A percentile compares a stretch with the other conserved stretches of the same genome.
Evolutionary conservation across 2,329 filamentous ascomycete genomes (phyloP).

Genomic region (Stagonosporopsis cucurbitacearum): DNA sequence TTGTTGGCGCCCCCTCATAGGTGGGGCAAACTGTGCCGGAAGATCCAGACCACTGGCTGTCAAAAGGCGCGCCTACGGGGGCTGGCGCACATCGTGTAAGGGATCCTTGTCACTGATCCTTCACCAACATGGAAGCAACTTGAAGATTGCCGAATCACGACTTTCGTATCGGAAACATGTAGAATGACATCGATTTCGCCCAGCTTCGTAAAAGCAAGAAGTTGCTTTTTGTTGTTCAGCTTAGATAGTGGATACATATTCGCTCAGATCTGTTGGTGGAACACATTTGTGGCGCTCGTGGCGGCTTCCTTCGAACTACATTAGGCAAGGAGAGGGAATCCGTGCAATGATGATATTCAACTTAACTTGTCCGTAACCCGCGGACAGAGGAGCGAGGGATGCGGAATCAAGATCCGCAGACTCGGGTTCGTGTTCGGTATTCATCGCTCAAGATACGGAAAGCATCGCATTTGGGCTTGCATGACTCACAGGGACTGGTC

Average conservation of each 20-base stretch:
- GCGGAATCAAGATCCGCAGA: conserved; percentile 1
- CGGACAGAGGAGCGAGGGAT: conserved; percentile 1
- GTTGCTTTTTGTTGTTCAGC: neutral
- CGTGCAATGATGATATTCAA: neutral
- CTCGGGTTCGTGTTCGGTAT: conserved; percentile 3
- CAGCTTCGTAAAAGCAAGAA: neutral
- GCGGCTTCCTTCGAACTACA: neutral
- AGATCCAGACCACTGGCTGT: neutral
- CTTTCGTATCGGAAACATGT: neutral
- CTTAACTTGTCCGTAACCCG: neutral
- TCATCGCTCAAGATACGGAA: neutral
- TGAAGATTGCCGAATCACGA: neutral
- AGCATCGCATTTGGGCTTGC: neutral
- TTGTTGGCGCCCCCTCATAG: neutral
- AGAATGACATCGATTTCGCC: neutral
- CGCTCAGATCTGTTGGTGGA: neutral
- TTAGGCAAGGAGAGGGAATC: neutral
- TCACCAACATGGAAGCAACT: neutral
- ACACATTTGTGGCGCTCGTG: neutral
- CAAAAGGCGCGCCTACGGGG: neutral
- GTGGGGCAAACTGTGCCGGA: neutral
- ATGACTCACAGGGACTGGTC: neutral
- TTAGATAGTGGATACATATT: neutral
- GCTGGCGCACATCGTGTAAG: neutral
- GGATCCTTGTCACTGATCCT: neutral